Conservation (phyloP, 2,329 filamentous ascomycete species). For the Penicillium sp. region DNA sequence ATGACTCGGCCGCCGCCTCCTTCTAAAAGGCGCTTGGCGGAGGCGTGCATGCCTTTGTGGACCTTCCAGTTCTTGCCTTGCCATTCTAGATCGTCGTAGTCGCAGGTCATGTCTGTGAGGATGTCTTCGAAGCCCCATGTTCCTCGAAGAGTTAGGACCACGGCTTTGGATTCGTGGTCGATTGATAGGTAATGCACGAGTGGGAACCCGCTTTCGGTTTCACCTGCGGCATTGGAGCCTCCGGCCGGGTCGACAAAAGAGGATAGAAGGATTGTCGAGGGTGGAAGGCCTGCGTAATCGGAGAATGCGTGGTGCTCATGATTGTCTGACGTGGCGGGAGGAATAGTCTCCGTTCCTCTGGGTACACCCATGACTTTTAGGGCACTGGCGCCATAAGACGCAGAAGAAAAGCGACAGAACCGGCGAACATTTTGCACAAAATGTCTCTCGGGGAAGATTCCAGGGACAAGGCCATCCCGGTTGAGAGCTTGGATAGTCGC, state of each 20-base stretch:
- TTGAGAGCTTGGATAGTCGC: constrained; percentile 45
- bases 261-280: constrained; percentile 57
- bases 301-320: constrained; percentile 49
- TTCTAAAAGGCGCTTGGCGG: constrained; percentile 65
- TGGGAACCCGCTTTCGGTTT: constrained; percentile 65
- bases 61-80: constrained; percentile 65
- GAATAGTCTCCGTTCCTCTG: constrained; percentile 30
- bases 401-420: constrained; percentile 48
- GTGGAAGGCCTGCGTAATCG: constrained; percentile 44
- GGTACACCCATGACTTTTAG: constrained; percentile 48
- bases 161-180: constrained; percentile 68
- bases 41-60: constrained; percentile 72
- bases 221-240: constrained; percentile 63
- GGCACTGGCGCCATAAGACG: constrained; percentile 48
- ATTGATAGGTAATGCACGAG: constrained; percentile 71
- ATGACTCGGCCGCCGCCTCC: constrained; percentile 67
- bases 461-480: constrained; percentile 45
- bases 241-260: constrained; percentile 70
- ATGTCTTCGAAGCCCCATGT: constrained; percentile 73
- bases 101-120: constrained; percentile 70
- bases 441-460: constrained; percentile 47
- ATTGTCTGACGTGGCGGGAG: constrained; percentile 33
- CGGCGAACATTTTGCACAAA: constrained; percentile 47
- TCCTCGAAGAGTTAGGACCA: constrained; percentile 70
- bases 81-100: constrained; percentile 63